A percentile compares a stretch with the other conserved stretches of the same genome.
Conservation (phyloP, 495 filamentous ascomycete genomes). For the Cenococcum geophilum region DNA sequence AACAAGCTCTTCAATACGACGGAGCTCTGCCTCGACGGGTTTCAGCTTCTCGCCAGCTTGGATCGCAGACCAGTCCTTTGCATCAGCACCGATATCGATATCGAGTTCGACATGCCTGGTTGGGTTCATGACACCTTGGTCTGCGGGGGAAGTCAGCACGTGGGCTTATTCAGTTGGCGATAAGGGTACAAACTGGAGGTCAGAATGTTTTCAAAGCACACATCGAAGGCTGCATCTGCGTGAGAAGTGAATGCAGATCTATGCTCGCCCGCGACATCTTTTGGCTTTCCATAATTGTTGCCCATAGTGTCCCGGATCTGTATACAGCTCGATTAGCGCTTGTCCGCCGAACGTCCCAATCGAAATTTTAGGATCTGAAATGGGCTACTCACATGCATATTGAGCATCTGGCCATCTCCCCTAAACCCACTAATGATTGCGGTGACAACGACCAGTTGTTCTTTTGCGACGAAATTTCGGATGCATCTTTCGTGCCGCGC, state of each 20-base stretch:
- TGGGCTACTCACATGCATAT: conserved; percentile 76
- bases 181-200: conserved; percentile 50
- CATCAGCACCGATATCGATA: conserved; percentile 97
- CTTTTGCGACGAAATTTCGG: conserved; percentile 88
- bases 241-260: conserved; percentile 94
- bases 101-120: conserved; percentile 84
- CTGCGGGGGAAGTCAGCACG: conserved; percentile 15
- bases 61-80: conserved; percentile 95
- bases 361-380: too few species aligned
- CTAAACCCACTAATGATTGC: conserved; percentile 75
- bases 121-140: conserved; percentile 51
- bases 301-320: conserved; percentile 92
- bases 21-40: conserved; percentile 91
- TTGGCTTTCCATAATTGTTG: conserved; percentile 89
- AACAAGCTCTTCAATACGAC: conserved; percentile 57
- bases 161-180: background rate
- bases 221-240: conserved; percentile 89
- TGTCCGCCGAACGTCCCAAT: background rate
- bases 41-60: conserved; percentile 97
- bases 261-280: conserved; percentile 85
- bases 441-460: conserved; percentile 97
- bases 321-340: conserved; percentile 9
- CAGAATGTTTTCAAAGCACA: conserved; percentile 90
- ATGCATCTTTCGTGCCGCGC: conserved; percentile 78
- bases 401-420: conserved; percentile 88